Conservation (phyloP, 2,329 filamentous ascomycete species). For the Aphanocladium album region DNA sequence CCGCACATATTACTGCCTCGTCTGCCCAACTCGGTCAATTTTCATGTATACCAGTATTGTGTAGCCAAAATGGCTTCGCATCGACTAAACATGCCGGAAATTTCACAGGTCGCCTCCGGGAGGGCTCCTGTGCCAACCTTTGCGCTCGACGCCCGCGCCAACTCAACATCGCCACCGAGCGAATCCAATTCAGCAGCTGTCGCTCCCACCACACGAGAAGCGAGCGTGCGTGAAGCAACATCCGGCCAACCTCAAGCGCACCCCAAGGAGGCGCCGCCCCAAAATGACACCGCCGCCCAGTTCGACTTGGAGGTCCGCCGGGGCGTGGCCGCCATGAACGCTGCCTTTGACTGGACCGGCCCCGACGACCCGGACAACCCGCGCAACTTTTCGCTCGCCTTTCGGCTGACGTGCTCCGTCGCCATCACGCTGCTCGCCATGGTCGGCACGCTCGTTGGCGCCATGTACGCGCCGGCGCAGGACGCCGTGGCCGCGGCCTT, state of each 20-base stretch:
- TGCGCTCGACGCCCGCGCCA: background rate
- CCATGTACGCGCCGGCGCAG: slow-evolving; percentile 29
- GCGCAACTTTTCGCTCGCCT: slow-evolving; percentile 71
- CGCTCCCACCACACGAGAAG: background rate
- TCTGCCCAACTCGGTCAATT: no score
- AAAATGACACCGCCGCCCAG: background rate
- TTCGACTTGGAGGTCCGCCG: slow-evolving; percentile 15
- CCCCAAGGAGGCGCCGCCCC: background rate
- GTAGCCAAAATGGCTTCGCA: background rate
- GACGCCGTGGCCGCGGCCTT: slow-evolving; percentile 19
- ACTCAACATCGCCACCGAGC: background rate
- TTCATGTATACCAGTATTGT: background rate
- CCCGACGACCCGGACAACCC: slow-evolving; percentile 69
- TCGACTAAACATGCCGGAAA: background rate
- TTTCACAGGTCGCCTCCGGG: background rate
- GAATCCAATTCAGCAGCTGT: no score
- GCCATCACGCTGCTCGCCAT: slow-evolving; percentile 67
- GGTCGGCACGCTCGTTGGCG: slow-evolving; percentile 27
- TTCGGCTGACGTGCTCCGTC: slow-evolving; percentile 75
- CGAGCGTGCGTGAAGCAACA: no score
- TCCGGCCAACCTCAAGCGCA: background rate
- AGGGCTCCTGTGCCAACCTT: no score
- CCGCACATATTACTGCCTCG: background rate
- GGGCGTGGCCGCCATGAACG: slow-evolving; percentile 22
- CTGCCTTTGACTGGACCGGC: slow-evolving; percentile 24